phyloP scores from a whole-genome alignment of 108 stramenopile genomes.

The Cyclotella baltica region DNA sequence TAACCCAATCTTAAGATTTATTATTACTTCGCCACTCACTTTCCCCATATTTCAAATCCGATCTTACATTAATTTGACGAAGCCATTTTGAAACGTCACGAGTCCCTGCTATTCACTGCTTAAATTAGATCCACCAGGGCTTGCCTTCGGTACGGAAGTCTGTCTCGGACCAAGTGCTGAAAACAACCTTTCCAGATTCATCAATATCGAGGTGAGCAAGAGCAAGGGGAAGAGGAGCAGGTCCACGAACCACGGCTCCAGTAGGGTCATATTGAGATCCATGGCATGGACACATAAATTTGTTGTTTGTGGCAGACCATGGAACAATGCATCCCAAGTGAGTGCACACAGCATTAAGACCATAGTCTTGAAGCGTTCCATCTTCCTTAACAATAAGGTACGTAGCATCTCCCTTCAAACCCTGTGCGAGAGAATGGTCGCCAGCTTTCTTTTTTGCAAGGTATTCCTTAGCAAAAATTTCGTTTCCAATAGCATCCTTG shows the following conservation, averaged over 20 bases:
- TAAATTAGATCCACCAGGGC: conserved; percentile 98
- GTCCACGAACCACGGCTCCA: conserved; percentile 97
- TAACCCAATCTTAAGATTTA: no score
- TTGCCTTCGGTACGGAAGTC: conserved; percentile 96
- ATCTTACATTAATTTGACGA: no score
- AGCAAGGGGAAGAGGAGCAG: conserved; percentile 95
- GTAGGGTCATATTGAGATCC: conserved; percentile 94
- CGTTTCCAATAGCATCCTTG: conserved; percentile 94
- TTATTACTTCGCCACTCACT: no score
- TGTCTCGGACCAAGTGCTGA: conserved; percentile 94
- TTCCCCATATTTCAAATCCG: no score
- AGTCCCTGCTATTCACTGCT: no score
- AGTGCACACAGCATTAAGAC: conserved; percentile 96
- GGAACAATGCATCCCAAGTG: conserved; percentile 99
- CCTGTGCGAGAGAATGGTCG: conserved; percentile 93
- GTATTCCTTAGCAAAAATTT: conserved; percentile 89
- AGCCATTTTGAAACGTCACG: no score
- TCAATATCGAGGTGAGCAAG: conserved; percentile 93
- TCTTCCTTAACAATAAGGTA: conserved; percentile 98
- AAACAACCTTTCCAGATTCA: conserved; percentile 83
- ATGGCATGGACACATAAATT: conserved; percentile 99
- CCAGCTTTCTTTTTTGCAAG: conserved; percentile 84
- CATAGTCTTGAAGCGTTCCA: conserved; percentile 80
- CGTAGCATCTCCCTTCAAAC: conserved; percentile 98
- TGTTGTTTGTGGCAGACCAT: conserved; percentile 97